Evolutionary conservation across 768 basidiomycete species (phyloP).

Genomic region (Zangia roseola): DNA sequence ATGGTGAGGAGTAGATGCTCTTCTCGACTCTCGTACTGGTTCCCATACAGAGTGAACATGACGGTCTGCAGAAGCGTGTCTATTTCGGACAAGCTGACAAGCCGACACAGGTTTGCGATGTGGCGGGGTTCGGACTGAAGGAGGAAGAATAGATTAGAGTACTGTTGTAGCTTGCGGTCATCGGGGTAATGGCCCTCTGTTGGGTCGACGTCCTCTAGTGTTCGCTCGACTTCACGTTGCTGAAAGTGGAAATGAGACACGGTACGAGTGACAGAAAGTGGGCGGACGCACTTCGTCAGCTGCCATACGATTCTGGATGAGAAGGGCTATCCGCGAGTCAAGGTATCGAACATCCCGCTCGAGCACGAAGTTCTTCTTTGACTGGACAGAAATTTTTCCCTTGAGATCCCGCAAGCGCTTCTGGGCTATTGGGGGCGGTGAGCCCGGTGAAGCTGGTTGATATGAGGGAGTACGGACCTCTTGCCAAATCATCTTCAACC

Average conservation of each 20-base stretch:
- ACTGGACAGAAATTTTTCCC: slow-evolving; percentile 94
- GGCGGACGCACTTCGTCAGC: slow-evolving; percentile 74
- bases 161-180: slow-evolving; percentile 91
- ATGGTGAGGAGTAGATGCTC: slow-evolving; percentile 98
- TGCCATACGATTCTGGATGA: slow-evolving; percentile 98
- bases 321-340: slow-evolving; percentile 92
- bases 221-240: slow-evolving; percentile 95
- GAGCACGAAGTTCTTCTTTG: slow-evolving; percentile 99
- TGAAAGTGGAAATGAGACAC: slow-evolving; percentile 31
- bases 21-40: slow-evolving; percentile 98
- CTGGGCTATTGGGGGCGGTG: slow-evolving; percentile 62
- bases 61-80: slow-evolving; percentile 99
- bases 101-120: slow-evolving; percentile 92
- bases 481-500: slow-evolving; percentile 93
- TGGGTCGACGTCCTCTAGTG: slow-evolving; percentile 93
- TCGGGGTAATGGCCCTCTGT: slow-evolving; percentile 92
- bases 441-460: background rate
- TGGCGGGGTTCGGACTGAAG: slow-evolving; percentile 97
- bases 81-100: slow-evolving; percentile 95
- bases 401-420: slow-evolving; percentile 96
- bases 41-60: slow-evolving; percentile 99
- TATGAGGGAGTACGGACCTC: slow-evolving; percentile 55
- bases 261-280: background rate
- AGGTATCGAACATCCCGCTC: slow-evolving; percentile 98
- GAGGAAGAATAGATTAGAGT: slow-evolving; percentile 98